phyloP scores from a whole-genome alignment of 2,329 filamentous ascomycete genomes.

The Aaosphaeria arxii region DNA sequence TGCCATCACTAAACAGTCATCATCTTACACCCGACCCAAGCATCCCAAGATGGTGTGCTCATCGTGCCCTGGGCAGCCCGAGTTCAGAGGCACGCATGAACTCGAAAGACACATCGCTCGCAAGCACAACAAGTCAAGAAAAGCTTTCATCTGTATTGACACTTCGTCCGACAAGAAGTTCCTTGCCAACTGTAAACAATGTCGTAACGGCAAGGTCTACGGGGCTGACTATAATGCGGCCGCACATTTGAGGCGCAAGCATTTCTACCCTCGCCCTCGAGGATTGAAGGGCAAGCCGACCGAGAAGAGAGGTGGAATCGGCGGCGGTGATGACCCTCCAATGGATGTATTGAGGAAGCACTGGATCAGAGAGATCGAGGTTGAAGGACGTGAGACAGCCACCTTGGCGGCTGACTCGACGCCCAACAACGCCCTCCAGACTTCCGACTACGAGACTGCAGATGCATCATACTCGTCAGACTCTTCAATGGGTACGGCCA shows the following conservation, averaged over 20 bases:
- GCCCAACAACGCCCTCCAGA: too few species aligned
- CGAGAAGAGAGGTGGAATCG: conserved; percentile 60
- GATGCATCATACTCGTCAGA: too few species aligned
- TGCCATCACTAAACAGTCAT: conserved; percentile 43
- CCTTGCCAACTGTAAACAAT: conserved; percentile 80
- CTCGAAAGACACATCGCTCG: conserved; percentile 54
- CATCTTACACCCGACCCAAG: conserved; percentile 61
- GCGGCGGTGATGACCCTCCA: conserved; percentile 59
- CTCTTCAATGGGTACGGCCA: too few species aligned
- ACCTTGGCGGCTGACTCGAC: too few species aligned
- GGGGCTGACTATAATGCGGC: conserved; percentile 93
- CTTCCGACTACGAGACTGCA: too few species aligned
- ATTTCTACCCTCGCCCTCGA: conserved; percentile 72
- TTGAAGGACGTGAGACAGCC: conserved; percentile 15
- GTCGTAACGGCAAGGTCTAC: conserved; percentile 73
- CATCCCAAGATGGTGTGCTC: conserved; percentile 70
- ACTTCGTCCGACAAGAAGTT: conserved; percentile 60
- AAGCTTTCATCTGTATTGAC: conserved; percentile 63
- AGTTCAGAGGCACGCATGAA: conserved; percentile 85
- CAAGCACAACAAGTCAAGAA: conserved; percentile 61
- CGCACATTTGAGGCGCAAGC: conserved; percentile 80
- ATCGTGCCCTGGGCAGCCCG: conserved; percentile 67
- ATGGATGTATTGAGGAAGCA: conserved; percentile 58
- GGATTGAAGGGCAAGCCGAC: conserved; percentile 57
- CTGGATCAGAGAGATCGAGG: conserved; percentile 60